Evolutionary conservation across 169 alveolate genomes (phyloP), one percentile per base, ranked within the genome.

Genomic region (Plasmodium gonderi): DNA sequence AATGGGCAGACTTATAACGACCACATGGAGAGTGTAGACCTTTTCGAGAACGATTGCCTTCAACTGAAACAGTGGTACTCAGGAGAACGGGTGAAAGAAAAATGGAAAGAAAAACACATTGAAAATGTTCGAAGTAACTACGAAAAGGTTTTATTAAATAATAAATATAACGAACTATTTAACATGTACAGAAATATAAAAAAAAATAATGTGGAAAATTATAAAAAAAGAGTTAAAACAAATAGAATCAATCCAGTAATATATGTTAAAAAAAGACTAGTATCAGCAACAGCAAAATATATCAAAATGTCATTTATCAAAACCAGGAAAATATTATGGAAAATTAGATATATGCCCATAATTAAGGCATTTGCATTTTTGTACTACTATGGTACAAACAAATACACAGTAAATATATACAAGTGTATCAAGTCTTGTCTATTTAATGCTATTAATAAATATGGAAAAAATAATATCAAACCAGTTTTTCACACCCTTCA

Each of bases 401-500:
- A 91, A 91, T 91, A 83, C 54, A 83, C 94, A 26, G 92, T 85
- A 11, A 85, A 76, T 42, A 85, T 85, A n/a, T 85, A 85, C 79
- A 85, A 85, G 45, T 85, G 92, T 29, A 85, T 85, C 1, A 85
- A 85, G 23, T 85, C 92, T 0, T 85, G 92, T 31, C 51, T 85
- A n/a, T 77, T 74, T 60, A 85, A 85, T 67, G 92, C 92, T 51
- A 85, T 85, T 75, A 75, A 76, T 45, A 85, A 85, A 75, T 85
- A 85, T 60, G 92, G 92, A 33, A 76, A 49, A 33, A 85, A 85
- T 75, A 85, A 85, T 76, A 85, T 85, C 6, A 85, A 75, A 65
- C 92, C 92, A 6, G 89, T 85, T 74, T 85, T 85, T 17, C 92
- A 85, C 54, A 85, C 89, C 20, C 92, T 85, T 7, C 92, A 85